Conservation (phyloP, 1,139 yeast genomes). For the Protomyces inundatus region DNA sequence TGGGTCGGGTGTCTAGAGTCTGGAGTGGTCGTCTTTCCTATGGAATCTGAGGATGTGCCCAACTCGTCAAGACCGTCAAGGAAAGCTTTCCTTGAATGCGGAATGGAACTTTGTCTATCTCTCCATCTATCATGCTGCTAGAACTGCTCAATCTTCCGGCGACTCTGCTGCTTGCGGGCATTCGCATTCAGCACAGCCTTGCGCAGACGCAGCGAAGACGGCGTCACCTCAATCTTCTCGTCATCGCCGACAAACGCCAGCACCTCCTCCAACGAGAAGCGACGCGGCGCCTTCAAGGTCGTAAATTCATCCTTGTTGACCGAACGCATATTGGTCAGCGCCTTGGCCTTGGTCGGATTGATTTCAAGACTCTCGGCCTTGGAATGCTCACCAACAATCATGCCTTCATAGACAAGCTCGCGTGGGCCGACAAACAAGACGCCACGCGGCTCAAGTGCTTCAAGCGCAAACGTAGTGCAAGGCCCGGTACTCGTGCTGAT, state of each 20-base stretch:
- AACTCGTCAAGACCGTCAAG: too few relatives aligned
- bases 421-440: slow-evolving; percentile 19
- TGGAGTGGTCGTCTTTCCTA: too few relatives aligned
- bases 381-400: slow-evolving; percentile 25
- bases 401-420: slow-evolving; percentile 20
- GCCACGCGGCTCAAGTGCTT: slow-evolving; percentile 22
- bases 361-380: slow-evolving; percentile 19
- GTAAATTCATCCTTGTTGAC: slow-evolving; percentile 24
- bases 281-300: slow-evolving; percentile 14
- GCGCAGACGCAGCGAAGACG: slow-evolving; percentile 10
- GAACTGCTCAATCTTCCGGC: background rate
- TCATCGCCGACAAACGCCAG: slow-evolving; percentile 21
- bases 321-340: slow-evolving; percentile 24
- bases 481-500: slow-evolving; percentile 19
- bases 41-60: too few relatives aligned
- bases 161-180: slow-evolving; percentile 16
- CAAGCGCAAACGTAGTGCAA: slow-evolving; percentile 21
- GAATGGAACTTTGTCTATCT: too few relatives aligned
- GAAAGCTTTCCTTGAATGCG: too few relatives aligned
- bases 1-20: too few relatives aligned
- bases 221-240: slow-evolving; percentile 25
- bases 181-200: slow-evolving; percentile 11
- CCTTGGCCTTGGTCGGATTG: slow-evolving; percentile 23
- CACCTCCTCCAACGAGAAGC: slow-evolving; percentile 20
- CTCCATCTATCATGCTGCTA: too few relatives aligned